Percentiles rank a stretch among this genome's conserved stretches.
Conservation (phyloP, 2,329 filamentous ascomycete species). For the Pseudocercospora musae region DNA sequence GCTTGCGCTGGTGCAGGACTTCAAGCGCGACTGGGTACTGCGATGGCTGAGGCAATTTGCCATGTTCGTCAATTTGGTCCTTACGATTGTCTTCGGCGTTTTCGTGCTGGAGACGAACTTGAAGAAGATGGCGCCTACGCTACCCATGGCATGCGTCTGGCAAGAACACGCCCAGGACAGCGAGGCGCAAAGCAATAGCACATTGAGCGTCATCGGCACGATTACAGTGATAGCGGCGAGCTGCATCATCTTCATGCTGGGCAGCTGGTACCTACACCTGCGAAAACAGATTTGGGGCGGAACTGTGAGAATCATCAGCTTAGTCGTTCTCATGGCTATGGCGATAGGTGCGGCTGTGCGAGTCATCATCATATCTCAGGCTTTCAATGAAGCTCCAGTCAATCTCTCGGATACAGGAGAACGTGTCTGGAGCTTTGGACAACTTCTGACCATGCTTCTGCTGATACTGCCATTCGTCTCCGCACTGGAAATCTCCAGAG, state of each 20-base stretch:
- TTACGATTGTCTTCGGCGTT: conserved; percentile 56
- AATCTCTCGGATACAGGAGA: conserved; percentile 53
- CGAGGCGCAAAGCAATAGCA: conserved; percentile 35
- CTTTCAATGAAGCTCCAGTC: conserved; percentile 56
- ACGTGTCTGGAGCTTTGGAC: conserved; percentile 61
- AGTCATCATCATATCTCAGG: conserved; percentile 57
- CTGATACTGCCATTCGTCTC: conserved; percentile 59
- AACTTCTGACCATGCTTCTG: conserved; percentile 58
- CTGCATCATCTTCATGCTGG: conserved; percentile 55
- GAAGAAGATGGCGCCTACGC: conserved; percentile 48
- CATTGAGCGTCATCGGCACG: conserved; percentile 53
- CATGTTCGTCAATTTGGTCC: conserved; percentile 62
- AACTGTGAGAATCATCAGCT: conserved; percentile 51
- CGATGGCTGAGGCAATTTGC: conserved; percentile 63
- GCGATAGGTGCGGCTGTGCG: conserved; percentile 58
- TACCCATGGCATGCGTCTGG: conserved; percentile 64
- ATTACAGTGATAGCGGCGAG: conserved; percentile 61
- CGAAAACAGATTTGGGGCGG: conserved; percentile 55
- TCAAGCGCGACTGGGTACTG: conserved; percentile 64
- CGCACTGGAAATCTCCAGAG: conserved; percentile 57
- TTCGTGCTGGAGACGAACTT: conserved; percentile 57
- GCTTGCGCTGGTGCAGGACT: conserved; percentile 63
- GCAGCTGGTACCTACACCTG: conserved; percentile 64
- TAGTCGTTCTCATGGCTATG: conserved; percentile 51
- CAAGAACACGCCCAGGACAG: conserved; percentile 39